These are phyloP conservation scores for Russula sp. DNA, from an alignment of 768 basidiomycete genomes.

Conservation along the genomic window DNA sequence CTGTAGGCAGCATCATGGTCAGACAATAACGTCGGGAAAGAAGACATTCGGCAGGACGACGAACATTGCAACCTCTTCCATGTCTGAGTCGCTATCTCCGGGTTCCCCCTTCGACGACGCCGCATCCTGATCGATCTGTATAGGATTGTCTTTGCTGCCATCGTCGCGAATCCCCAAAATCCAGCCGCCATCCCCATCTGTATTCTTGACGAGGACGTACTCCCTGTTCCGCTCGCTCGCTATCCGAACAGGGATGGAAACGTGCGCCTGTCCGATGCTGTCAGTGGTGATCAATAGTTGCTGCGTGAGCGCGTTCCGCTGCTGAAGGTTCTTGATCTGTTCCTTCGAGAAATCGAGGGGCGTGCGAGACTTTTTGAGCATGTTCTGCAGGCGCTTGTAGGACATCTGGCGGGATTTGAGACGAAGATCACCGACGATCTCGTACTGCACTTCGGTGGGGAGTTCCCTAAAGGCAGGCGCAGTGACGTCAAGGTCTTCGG, in stretches of 20 bases:
- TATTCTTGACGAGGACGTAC: conserved; percentile 92
- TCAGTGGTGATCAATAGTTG: conserved; percentile 90
- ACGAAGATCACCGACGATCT: conserved; percentile 93
- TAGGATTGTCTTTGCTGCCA: conserved; percentile 79
- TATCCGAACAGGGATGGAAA: conserved; percentile 87
- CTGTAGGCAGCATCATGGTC: conserved; percentile 20
- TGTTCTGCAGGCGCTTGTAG: conserved; percentile 82
- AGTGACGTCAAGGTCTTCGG: conserved; percentile 89
- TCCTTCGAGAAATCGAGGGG: conserved; percentile 94
- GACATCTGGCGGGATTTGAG: conserved; percentile 93
- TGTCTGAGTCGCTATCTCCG: conserved; percentile 44
- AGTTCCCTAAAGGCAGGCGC: conserved; percentile 87
- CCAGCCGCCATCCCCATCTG: conserved; percentile 86
- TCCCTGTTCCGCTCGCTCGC: conserved; percentile 93
- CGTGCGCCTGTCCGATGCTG: conserved; percentile 81
- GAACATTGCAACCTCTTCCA: conserved; percentile 77
- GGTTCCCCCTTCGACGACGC: conserved; percentile 25
- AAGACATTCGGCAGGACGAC: conserved; percentile 25
- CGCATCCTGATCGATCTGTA: conserved; percentile 70
- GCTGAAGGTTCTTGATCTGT: conserved; percentile 84
- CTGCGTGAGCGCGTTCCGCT: conserved; percentile 88
- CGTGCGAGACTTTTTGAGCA: conserved; percentile 72
- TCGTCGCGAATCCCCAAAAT: conserved; percentile 85
- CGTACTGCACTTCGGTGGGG: conserved; percentile 95
- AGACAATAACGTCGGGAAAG: background rate